Base-by-base conservation (phyloP, 305 asterid genomes). In the Fraxinus ornus region DNA sequence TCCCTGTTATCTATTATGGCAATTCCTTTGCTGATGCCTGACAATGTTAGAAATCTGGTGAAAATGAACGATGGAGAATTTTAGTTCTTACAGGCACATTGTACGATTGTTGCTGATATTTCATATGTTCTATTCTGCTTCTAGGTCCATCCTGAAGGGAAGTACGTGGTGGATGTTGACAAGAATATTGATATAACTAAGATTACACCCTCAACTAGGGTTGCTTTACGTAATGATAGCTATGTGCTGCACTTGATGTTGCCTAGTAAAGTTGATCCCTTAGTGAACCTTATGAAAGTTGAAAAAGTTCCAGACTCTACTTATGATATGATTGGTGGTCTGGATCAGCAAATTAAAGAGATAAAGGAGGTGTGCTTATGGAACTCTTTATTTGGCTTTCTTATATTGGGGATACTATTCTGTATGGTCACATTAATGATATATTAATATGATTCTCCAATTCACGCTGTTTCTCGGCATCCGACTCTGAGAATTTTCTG, bases 251-350 rank as follows among this genome's bases (percentile, higher is more conserved):
- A 96, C 89, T 89, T 94, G 88, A 86, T 96, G 80, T 88, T 96
- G 78, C 98, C 99, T 10, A 96, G 98, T 86, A 96, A 96, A 89
- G 98, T 93, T 80, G 98, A 96, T 93, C 98, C 98, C 0, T 81
- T 96, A 86, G 99, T 96, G 91, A 96, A 96, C 87, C 98, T 96
- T 33, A 96, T 96, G 99, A 96, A 96, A 90, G 99, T 94, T 78
- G 98, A 94, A 83, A 96, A 96, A 84, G 98, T 96, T 81, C 99
- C 98, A 0, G 97, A 96, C 85, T 96, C 98, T 86, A 96, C 99
- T 21, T 96, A 96, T 85, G 98, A 96, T 91, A 96, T 96, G 98
- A 96, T 96, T 88, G 98, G 99, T 86, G 99, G 99, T 35, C 99
- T 96, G 72, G 99, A 96, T 84, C 99, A 94, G 91, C 99, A 96